These are phyloP conservation scores for Linnemannia exigua DNA, from an alignment of 192 early-diverging fungal species.

Conservation along the genomic window DNA sequence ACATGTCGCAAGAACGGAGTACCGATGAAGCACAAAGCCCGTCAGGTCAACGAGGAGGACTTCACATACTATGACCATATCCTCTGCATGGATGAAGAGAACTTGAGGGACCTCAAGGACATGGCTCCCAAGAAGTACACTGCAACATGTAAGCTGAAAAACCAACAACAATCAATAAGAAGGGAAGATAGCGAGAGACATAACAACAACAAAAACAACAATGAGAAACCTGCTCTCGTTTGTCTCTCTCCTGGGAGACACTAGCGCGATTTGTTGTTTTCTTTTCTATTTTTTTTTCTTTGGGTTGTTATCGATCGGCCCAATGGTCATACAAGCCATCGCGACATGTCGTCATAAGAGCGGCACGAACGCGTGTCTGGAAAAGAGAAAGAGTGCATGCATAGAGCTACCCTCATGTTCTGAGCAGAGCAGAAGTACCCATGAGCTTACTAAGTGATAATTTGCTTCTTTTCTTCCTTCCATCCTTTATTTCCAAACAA, in stretches of 20 bases:
- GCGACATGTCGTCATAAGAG: not conserved
- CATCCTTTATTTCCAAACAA: not conserved
- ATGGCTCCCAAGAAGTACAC: conserved; percentile 52
- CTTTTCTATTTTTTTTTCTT: conserved; percentile 15
- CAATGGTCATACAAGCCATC: not conserved
- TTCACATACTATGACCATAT: conserved; percentile 87
- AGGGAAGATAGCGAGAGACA: not conserved
- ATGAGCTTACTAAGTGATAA: too few species aligned
- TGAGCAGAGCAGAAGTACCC: not conserved
- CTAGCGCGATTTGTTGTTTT: conserved; percentile 6
- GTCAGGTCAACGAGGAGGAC: conserved; percentile 74
- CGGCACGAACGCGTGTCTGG: not conserved
- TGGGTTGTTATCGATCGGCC: not conserved
- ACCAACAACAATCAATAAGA: not conserved
- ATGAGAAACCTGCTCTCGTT: not conserved
- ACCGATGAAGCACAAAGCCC: conserved; percentile 80
- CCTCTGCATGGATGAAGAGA: conserved; percentile 93
- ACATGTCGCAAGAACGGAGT: conserved; percentile 82
- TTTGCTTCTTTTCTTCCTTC: not conserved
- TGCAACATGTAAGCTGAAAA: conserved; percentile 35
- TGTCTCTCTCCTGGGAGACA: conserved; percentile 9
- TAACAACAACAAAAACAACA: not conserved
- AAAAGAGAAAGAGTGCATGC: not conserved
- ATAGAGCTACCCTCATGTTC: not conserved
- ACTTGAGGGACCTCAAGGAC: conserved; percentile 72